Base-by-base conservation (phyloP, 805 yeast genomes). In the Tetrapisispora pingtungensis region DNA sequence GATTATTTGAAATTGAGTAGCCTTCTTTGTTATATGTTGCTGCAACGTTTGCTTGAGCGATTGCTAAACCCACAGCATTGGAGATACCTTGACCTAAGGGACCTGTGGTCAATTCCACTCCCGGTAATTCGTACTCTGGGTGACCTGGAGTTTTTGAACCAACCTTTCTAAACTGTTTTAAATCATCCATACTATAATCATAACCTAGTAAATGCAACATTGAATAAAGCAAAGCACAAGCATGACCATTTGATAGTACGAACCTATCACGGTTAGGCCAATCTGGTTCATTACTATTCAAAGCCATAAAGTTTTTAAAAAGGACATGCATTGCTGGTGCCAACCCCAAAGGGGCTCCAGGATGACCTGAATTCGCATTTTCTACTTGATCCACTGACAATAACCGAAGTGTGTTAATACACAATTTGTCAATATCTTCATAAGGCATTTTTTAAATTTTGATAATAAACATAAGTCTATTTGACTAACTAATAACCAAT, bases 301-400 rank as follows among this genome's bases (percentile, higher is more conserved):
- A 78, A 59, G 71, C 81, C 84, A 89, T 75, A 62, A 77, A 77
- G 66, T 79, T 75, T 79, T 82, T 86, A 36, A 24, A 36, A 52
- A 90, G 66, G 43, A 80, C 81, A 69, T 90, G 96, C 51, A 96
- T 95, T 48, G 90, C 81, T 36, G 97, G 96, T 18, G 98, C 97
- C 67, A 90, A 72, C 51, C 97, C 97, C 78, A 90, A 79, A 59
- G 97, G 97, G 43, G 98, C 97, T 73, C 98, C 98, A 41, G 98
- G 98, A 73, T 90, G 98, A 54, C 98, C 98, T 47, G 96, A 83
- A 70, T 90, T 84, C 59, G 97, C 90, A 68, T 79, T 77, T 48
- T 81, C 74, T 48, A 87, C 94, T 53, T 84, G 81, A 67, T 90
- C 98, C 43, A 84, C 83, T 43, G 97, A 80, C 58, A 90, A 75